These are phyloP conservation scores for Vitellaria paradoxa DNA, from an alignment of 179 eudicot species.

Conservation along the genomic window DNA sequence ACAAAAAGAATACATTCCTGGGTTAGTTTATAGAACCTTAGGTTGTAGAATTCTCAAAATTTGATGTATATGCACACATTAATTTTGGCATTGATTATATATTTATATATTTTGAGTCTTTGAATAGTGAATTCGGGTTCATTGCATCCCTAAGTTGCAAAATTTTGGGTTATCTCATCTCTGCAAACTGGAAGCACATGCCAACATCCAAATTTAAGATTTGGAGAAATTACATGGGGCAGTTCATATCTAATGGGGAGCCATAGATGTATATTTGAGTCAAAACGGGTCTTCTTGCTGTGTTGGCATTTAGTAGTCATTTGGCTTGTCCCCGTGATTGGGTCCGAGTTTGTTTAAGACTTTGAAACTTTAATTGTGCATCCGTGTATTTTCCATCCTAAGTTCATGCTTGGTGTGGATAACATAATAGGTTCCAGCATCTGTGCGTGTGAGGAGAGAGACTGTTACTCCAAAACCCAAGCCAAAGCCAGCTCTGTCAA, in stretches of 20 bases:
- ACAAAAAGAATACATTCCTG: too few relatives aligned
- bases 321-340: neutral
- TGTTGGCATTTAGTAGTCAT: neutral
- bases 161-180: neutral
- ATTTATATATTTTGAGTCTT: too few relatives aligned
- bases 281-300: neutral
- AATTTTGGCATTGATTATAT: neutral
- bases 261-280: neutral
- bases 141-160: neutral
- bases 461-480: slow-evolving; percentile 69
- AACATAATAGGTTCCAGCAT: slow-evolving; percentile 74
- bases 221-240: neutral
- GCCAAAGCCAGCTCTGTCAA: slow-evolving; percentile 53
- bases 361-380: neutral
- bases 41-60: neutral
- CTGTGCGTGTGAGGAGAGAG: slow-evolving; percentile 93
- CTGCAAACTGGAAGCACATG: neutral
- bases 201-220: neutral
- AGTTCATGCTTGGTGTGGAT: slow-evolving; percentile 13
- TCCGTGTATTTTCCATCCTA: neutral
- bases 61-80: neutral
- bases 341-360: neutral
- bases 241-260: neutral
- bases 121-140: neutral
- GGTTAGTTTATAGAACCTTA: too few relatives aligned